Conservation (phyloP, 1,284 basidiomycete genomes). For the Heterobasidion occidentale region DNA sequence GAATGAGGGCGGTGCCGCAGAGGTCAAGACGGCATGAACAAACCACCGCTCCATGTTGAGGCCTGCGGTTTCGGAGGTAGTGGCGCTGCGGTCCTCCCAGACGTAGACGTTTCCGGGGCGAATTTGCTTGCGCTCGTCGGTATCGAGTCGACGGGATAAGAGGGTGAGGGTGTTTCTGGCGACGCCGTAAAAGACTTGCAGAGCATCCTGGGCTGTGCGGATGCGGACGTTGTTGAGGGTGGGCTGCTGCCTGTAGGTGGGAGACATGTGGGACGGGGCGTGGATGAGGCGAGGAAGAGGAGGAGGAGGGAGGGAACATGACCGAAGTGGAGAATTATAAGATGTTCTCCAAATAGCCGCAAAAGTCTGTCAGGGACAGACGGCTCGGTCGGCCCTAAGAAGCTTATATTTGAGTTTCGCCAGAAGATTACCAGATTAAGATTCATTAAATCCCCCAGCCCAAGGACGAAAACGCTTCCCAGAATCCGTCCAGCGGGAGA, state of each 20-base stretch:
- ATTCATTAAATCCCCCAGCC: neutral
- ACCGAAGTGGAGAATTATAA: neutral
- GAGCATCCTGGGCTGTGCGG: slow-evolving; percentile 68
- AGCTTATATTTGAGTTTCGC: slow-evolving; percentile 15
- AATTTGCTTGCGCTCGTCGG: slow-evolving; percentile 47
- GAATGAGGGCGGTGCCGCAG: neutral
- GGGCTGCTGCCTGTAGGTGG: slow-evolving; percentile 48
- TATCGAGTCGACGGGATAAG: slow-evolving; percentile 71
- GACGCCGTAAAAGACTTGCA: slow-evolving; percentile 72
- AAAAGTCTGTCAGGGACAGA: slow-evolving; percentile 11
- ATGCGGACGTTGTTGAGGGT: slow-evolving; percentile 69
- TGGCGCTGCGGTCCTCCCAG: slow-evolving; percentile 77
- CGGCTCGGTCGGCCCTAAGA: slow-evolving; percentile 13
- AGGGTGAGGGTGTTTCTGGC: slow-evolving; percentile 59
- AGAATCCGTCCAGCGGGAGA: neutral
- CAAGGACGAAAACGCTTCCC: slow-evolving; percentile 6
- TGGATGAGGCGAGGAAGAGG: slow-evolving; percentile 12
- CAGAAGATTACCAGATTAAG: slow-evolving; percentile 11
- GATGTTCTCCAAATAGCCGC: neutral
- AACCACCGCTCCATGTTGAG: slow-evolving; percentile 78
- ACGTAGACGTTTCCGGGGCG: slow-evolving; percentile 70
- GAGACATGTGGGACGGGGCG: slow-evolving; percentile 19
- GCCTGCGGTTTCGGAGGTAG: slow-evolving; percentile 61
- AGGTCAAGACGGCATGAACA: slow-evolving; percentile 14
- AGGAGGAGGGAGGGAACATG: slow-evolving; percentile 3